These are phyloP conservation scores for Penicillium canariense DNA, from an alignment of 495 filamentous ascomycete species.

Conservation along the genomic window DNA sequence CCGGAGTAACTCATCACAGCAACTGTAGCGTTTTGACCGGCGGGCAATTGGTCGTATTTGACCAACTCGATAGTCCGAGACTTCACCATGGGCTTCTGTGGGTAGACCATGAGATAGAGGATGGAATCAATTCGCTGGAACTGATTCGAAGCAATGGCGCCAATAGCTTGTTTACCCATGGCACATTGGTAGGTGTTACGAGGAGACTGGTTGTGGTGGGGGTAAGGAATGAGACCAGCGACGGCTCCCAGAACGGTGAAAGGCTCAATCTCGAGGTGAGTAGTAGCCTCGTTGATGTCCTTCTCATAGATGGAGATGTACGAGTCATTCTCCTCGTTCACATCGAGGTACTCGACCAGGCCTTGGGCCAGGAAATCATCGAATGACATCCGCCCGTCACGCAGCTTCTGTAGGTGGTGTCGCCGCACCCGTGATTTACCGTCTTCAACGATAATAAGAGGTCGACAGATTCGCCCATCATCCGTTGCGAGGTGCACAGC, in stretches of 20 bases:
- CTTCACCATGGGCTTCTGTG: conserved; percentile 96
- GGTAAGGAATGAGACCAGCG: conserved; percentile 94
- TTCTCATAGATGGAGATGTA: conserved; percentile 86
- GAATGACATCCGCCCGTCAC: conserved; percentile 78
- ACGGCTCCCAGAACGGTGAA: conserved; percentile 98
- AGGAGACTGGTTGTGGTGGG: conserved; percentile 98
- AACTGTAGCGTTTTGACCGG: conserved; percentile 93
- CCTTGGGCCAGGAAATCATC: conserved; percentile 89
- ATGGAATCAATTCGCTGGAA: conserved; percentile 94
- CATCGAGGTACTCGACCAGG: conserved; percentile 92
- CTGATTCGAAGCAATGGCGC: conserved; percentile 95
- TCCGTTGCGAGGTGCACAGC: conserved; percentile 95
- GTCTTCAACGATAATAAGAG: conserved; percentile 90
- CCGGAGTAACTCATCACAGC: conserved; percentile 99
- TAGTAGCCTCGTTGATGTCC: conserved; percentile 74
- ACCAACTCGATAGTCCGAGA: conserved; percentile 94
- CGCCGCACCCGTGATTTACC: conserved; percentile 72
- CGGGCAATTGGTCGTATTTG: conserved; percentile 95
- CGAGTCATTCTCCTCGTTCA: conserved; percentile 97
- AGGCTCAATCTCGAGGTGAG: conserved; percentile 95
- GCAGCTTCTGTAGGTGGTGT: conserved; percentile 73
- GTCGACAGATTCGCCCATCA: conserved; percentile 92
- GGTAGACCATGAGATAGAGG: conserved; percentile 95
- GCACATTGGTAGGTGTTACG: conserved; percentile 99
- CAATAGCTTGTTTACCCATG: conserved; percentile 99